phyloP scores from a whole-genome alignment of 441 rosid genomes.

The Gossypium aridum region DNA sequence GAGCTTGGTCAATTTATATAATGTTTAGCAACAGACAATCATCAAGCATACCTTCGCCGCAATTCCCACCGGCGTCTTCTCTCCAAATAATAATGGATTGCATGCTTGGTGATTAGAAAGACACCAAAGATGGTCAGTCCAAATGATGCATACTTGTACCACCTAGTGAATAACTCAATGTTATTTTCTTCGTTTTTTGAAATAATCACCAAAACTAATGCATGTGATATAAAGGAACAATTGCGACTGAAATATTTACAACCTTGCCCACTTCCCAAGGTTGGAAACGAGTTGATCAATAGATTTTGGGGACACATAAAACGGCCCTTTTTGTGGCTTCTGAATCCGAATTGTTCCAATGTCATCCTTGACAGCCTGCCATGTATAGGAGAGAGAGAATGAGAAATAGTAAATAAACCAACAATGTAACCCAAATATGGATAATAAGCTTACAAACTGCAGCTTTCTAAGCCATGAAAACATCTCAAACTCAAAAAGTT shows the following conservation, averaged over 20 bases:
- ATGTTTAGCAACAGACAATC: not conserved
- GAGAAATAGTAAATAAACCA: constrained; percentile 2
- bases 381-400: constrained; percentile 13
- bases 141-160: constrained; percentile 71
- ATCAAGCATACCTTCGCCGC: constrained; percentile 36
- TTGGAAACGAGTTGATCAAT: constrained; percentile 69
- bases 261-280: constrained; percentile 98
- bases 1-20: not conserved
- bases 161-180: constrained; percentile 39
- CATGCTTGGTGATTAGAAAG: constrained; percentile 41
- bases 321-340: constrained; percentile 84
- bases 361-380: constrained; percentile 73
- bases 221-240: not conserved
- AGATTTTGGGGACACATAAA: constrained; percentile 75
- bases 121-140: constrained; percentile 57
- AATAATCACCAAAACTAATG: constrained; percentile 5
- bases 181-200: constrained; percentile 11
- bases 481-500: not conserved
- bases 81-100: constrained; percentile 39
- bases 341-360: constrained; percentile 72
- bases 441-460: not conserved
- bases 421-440: not conserved
- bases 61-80: constrained; percentile 45
- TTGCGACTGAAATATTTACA: constrained; percentile 2
- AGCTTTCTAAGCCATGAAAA: not conserved